Evolutionary conservation across 768 basidiomycete genomes (phyloP).

Genomic region (Kwoniella newhampshirensis): DNA sequence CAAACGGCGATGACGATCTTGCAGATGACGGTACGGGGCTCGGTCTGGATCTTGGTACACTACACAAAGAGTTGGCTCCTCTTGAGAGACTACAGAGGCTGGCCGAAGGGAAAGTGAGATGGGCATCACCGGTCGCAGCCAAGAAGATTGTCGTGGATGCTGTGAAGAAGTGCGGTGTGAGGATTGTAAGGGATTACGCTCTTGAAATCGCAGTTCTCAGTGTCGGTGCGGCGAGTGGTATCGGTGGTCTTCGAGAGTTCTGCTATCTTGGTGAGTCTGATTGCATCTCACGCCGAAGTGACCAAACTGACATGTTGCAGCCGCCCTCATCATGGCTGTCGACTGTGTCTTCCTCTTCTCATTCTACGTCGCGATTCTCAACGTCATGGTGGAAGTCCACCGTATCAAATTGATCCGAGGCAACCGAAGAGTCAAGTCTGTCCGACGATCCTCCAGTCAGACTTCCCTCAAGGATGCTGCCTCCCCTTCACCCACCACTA

Average conservation of each 20-base stretch:
- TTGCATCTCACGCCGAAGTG: too few species aligned
- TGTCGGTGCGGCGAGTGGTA: conserved; percentile 80
- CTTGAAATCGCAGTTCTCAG: conserved; percentile 87
- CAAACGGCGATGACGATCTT: conserved; percentile 19
- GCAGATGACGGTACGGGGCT: conserved; percentile 23
- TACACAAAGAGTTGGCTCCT: conserved; percentile 50
- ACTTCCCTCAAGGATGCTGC: conserved; percentile 46
- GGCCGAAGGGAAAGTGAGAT: conserved; percentile 51
- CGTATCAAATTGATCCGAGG: conserved; percentile 58
- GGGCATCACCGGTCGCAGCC: conserved; percentile 62
- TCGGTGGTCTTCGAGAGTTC: conserved; percentile 87
- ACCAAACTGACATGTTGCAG: too few species aligned
- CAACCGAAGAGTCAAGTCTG: conserved; percentile 46
- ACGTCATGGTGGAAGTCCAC: conserved; percentile 85
- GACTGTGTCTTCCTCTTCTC: conserved; percentile 88
- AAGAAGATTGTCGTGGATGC: conserved; percentile 82
- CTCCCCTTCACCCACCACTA: conserved; percentile 9
- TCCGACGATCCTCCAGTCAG: conserved; percentile 38
- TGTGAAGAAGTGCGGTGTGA: conserved; percentile 71
- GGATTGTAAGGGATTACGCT: conserved; percentile 87
- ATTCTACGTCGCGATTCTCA: conserved; percentile 82
- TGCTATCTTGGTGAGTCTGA: conserved; percentile 65
- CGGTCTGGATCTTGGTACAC: conserved; percentile 43
- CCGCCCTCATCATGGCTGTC: conserved; percentile 77
- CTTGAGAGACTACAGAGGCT: conserved; percentile 50